phyloP scores from a whole-genome alignment of 257 asterid species.

The Primulina eburnea region DNA sequence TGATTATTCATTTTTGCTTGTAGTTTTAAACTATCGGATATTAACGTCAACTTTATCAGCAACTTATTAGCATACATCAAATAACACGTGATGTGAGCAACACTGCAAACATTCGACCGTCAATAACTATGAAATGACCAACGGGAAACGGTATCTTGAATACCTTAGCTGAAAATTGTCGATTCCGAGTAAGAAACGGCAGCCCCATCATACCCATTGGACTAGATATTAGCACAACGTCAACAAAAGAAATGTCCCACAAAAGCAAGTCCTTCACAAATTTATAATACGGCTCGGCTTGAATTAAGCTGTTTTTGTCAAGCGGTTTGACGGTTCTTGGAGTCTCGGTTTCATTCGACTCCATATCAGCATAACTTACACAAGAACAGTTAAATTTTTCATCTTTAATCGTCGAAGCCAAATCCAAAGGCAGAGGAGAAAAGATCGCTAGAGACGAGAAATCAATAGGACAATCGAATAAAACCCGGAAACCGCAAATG shows the following conservation, averaged over 20 bases:
- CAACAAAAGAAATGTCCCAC: conserved; percentile 58
- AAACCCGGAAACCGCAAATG: conserved; percentile 56
- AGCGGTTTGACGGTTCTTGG: conserved; percentile 32
- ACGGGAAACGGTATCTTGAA: conserved; percentile 4
- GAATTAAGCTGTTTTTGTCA: conserved; percentile 47
- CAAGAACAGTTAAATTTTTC: conserved; percentile 19
- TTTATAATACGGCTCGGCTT: conserved; percentile 65
- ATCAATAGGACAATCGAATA: conserved; percentile 80
- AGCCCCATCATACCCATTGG: conserved; percentile 79
- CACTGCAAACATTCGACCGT: too few relatives aligned
- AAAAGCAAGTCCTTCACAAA: conserved; percentile 54
- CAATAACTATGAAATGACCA: conserved; percentile 10
- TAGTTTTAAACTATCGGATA: too few relatives aligned
- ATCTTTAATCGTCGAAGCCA: conserved; percentile 23
- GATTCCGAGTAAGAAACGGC: conserved; percentile 66
- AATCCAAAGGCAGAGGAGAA: conserved; percentile 50
- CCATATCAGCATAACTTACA: conserved; percentile 25
- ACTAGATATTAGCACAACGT: conserved; percentile 69
- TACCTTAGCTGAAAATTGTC: conserved; percentile 77
- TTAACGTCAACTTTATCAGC: too few relatives aligned
- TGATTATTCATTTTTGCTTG: too few relatives aligned
- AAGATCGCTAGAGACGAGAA: conserved; percentile 68
- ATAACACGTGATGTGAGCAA: too few relatives aligned
- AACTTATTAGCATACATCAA: too few relatives aligned
- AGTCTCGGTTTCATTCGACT: conserved; percentile 27